These are phyloP conservation scores for Euphorbia celastroides DNA, from an alignment of 441 rosid genomes.

Conservation along the genomic window DNA sequence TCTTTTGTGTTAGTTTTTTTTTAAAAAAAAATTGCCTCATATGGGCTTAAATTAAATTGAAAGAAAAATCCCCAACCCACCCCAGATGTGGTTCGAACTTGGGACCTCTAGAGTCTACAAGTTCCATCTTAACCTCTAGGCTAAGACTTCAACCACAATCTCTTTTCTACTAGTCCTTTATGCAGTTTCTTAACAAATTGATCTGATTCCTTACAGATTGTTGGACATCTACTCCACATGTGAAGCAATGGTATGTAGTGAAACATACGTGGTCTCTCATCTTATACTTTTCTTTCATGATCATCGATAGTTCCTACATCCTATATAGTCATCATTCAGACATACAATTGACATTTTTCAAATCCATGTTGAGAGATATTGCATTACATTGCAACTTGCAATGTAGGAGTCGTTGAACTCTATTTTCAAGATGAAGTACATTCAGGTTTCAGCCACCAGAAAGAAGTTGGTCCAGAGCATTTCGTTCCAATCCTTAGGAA, in stretches of 20 bases:
- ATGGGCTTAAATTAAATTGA: too few relatives aligned
- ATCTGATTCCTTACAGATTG: constrained; percentile 48
- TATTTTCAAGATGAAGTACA: too few relatives aligned
- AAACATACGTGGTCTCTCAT: constrained; percentile 15
- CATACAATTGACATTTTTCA: background rate
- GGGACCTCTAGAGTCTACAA: too few relatives aligned
- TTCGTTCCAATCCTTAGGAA: background rate
- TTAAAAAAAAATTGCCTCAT: too few relatives aligned
- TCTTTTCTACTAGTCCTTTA: background rate
- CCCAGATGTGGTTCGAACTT: too few relatives aligned
- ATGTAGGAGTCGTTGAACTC: background rate
- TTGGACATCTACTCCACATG: constrained; percentile 66
- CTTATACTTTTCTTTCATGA: constrained; percentile 4
- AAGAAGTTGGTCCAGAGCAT: background rate
- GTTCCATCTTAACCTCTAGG: too few relatives aligned
- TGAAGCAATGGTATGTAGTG: constrained; percentile 59
- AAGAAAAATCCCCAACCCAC: too few relatives aligned
- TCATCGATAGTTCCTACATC: constrained; percentile 2
- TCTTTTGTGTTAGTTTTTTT: background rate
- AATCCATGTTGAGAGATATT: constrained; percentile 1
- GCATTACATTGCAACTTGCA: background rate
- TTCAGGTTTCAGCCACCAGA: background rate
- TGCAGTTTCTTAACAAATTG: background rate
- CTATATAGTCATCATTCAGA: background rate
- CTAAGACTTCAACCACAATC: too few relatives aligned